These are phyloP conservation scores for Auricularia sp. DNA, from an alignment of 768 basidiomycete species.

Conservation along the genomic window DNA sequence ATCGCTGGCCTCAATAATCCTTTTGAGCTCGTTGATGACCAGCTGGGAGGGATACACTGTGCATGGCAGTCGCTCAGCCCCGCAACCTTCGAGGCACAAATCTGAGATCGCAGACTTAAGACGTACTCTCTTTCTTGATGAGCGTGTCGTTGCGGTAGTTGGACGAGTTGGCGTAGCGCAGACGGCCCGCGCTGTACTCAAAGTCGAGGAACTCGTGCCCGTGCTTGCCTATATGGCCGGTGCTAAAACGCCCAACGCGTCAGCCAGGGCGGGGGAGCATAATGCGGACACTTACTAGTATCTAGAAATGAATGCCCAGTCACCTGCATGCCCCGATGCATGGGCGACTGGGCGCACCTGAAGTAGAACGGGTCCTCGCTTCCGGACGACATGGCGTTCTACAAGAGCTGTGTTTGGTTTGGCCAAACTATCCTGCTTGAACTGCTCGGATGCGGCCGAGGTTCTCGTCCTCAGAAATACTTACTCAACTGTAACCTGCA, in stretches of 20 bases:
- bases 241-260: constrained; percentile 37
- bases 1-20: constrained; percentile 86
- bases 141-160: constrained; percentile 97
- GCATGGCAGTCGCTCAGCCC: background rate
- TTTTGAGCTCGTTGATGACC: constrained; percentile 88
- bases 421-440: background rate
- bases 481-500: too few species aligned
- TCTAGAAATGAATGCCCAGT: constrained; percentile 21
- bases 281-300: constrained; percentile 38
- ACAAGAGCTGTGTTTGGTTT: background rate
- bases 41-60: constrained; percentile 91
- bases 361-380: constrained; percentile 69
- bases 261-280: constrained; percentile 6
- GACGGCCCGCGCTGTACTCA: constrained; percentile 92
- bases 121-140: constrained; percentile 96
- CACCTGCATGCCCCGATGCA: constrained; percentile 13
- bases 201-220: constrained; percentile 98
- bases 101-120: too few species aligned
- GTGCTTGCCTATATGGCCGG: constrained; percentile 97
- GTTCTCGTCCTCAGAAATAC: too few species aligned
- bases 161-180: constrained; percentile 98
- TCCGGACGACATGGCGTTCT: constrained; percentile 37
- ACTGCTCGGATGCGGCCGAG: too few species aligned
- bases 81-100: background rate
- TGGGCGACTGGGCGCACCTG: constrained; percentile 35